Evolutionary conservation across 257 asterid species (phyloP).

Genomic region (Apocynum venetum): DNA sequence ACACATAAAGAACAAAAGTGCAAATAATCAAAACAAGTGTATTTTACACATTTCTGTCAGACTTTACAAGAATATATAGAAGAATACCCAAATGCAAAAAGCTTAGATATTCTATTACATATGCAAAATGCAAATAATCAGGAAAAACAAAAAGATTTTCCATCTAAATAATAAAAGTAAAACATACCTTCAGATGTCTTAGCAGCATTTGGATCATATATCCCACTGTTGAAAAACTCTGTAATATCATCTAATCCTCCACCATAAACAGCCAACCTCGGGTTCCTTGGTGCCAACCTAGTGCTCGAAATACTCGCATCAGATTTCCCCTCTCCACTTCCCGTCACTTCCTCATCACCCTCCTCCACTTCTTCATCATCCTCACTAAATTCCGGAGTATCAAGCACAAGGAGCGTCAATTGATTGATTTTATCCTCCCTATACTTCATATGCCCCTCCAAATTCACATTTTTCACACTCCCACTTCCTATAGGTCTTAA

Average conservation of each 20-base stretch:
- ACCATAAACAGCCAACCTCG: constrained; percentile 84
- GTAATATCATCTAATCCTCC: constrained; percentile 81
- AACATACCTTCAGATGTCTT: constrained; percentile 52
- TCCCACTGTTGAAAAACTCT: constrained; percentile 54
- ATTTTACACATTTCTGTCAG: background rate
- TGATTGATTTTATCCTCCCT: constrained; percentile 59
- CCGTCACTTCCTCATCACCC: constrained; percentile 15
- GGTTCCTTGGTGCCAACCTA: constrained; percentile 79
- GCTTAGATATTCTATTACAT: background rate
- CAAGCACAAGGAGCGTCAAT: constrained; percentile 72
- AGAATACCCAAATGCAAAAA: background rate
- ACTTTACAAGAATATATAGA: background rate
- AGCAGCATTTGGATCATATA: constrained; percentile 41
- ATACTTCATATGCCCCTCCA: constrained; percentile 38
- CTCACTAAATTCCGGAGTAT: constrained; percentile 39
- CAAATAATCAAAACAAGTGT: background rate
- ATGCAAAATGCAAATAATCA: background rate
- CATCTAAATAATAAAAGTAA: background rate
- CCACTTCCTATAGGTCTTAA: constrained; percentile 44
- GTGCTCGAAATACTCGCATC: constrained; percentile 19
- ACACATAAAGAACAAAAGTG: background rate
- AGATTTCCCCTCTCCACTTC: constrained; percentile 24
- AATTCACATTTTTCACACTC: background rate
- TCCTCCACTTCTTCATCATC: constrained; percentile 12
- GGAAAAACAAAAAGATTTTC: background rate